Evolutionary conservation across 2,329 filamentous ascomycete genomes (phyloP), one percentile per base, ranked within the genome.

Genomic region (Elsinoe batatas): DNA sequence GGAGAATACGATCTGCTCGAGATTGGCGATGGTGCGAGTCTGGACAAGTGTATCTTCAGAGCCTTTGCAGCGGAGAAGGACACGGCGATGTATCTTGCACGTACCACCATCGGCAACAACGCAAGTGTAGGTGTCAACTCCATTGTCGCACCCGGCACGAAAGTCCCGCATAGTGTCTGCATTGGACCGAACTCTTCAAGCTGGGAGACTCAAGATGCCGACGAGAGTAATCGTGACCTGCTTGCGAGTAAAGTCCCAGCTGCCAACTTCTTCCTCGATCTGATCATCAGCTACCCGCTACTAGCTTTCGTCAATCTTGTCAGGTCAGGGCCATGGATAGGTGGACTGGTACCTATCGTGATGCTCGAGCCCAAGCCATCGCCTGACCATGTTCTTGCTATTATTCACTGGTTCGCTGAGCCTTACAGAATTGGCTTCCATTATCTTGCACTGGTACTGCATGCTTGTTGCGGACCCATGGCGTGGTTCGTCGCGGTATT

Each of bases 1-100:
- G 78, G 78, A n/a, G 79, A 81, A 60, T 80, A 74, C 68, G 79
- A 82, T 61, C 69, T 81, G 1, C 64, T 82, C n/a, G 72, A 77
- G 5, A 78, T 82, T 40, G 71, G 71, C 0, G 76, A 81, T 56
- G 71, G 72, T 54, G 76, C 72, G 2, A 68, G 69, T 5, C 68
- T 81, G 2, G 74, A 76, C 43, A 65, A 67, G 20, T 79, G 76
- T 61, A 73, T 71, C 38, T 71, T 74, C 47, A 72, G 79, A 8
- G 77, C 78, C 0, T 80, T 82, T 58, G 78, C 72, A 0, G 78
- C 69, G 2, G 79, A 81, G 64, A 68, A 71, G n/a, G 80, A 81
- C 63, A 79, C 79, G 0, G 74, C 74, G 1, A 81, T 82, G 78
- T 79, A 79, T 56, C 69, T 82, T 10, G 76, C 75, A 10, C 68